Evolutionary conservation across 306 rosid species (phyloP), one percentile per base, ranked within the genome.

Genomic region (Acacia acuminata): DNA sequence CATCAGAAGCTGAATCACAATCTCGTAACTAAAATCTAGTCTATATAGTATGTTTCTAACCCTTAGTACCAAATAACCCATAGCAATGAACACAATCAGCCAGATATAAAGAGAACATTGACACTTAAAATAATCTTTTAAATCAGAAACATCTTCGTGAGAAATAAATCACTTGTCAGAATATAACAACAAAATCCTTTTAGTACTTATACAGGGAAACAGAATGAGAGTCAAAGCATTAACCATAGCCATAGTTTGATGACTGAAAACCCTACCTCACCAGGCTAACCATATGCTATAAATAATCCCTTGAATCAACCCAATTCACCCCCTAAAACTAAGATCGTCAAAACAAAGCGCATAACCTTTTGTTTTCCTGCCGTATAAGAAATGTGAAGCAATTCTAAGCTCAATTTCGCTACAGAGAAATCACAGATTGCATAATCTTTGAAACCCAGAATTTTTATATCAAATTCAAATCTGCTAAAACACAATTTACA

Each of bases 271-370:
- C 65, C 32, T 55, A 34, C 78, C 63, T 53, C 67, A 53, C 11
- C 67, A 10, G 47, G 17, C 65, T 74, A 50, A 50, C 47, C 65
- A 34, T 55, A 44, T 34, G 47, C 30, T 24, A 53, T n/a, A 30
- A 34, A 63, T 63, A 63, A 63, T 38, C 9, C 75, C 20, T 24
- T 25, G 70, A 24, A 77, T 19, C 65, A 64, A 66, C 71, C 42
- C 56, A 66, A 79, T 32, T 74, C 50, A 19, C 38, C 67, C 77
- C 69, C 56, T 55, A 36, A 47, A 44, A 32, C 12, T 73, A 64
- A n/a, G 72, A 78, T 72, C 53, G 15, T 63, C 36, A 12, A 16
- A 22, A 32, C 10, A 53, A 68, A 45, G 66, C 7, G 24, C 60
- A 72, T 15, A 27, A 24, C 58, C 10, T 72, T 72, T 47, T 40